These are phyloP conservation scores for Diospyros lotus DNA, from an alignment of 148 eudicot genomes.

Conservation along the genomic window DNA sequence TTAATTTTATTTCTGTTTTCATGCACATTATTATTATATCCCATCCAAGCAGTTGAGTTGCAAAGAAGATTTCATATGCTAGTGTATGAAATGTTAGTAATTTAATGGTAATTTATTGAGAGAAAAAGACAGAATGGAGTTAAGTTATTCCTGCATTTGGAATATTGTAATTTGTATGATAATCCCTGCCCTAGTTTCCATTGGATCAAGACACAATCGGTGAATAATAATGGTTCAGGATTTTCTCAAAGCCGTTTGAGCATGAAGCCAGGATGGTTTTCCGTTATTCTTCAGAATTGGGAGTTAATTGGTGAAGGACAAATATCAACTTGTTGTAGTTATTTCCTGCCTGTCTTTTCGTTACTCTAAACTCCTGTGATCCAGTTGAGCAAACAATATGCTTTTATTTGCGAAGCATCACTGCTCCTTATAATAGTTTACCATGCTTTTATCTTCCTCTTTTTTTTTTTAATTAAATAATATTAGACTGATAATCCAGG, in stretches of 20 bases:
- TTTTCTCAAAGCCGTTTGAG: background rate
- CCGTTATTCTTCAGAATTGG: background rate
- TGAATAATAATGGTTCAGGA: background rate
- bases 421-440: background rate
- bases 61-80: too few relatives aligned
- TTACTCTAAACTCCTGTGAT: too few relatives aligned
- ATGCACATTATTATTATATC: too few relatives aligned
- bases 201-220: background rate
- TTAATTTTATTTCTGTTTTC: too few relatives aligned
- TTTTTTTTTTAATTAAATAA: background rate
- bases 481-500: conserved; percentile 44
- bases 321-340: background rate
- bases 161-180: too few relatives aligned
- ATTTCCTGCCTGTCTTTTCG: too few relatives aligned
- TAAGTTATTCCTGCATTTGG: too few relatives aligned
- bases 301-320: background rate
- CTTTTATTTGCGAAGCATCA: background rate
- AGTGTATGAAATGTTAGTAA: too few relatives aligned
- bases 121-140: too few relatives aligned
- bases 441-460: background rate
- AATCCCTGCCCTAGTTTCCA: too few relatives aligned
- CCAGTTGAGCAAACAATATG: background rate
- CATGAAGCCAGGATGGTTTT: background rate
- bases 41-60: too few relatives aligned
- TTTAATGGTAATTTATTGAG: too few relatives aligned